Conservation (phyloP, 164 flowering plant genomes). For the Piper longum region DNA sequence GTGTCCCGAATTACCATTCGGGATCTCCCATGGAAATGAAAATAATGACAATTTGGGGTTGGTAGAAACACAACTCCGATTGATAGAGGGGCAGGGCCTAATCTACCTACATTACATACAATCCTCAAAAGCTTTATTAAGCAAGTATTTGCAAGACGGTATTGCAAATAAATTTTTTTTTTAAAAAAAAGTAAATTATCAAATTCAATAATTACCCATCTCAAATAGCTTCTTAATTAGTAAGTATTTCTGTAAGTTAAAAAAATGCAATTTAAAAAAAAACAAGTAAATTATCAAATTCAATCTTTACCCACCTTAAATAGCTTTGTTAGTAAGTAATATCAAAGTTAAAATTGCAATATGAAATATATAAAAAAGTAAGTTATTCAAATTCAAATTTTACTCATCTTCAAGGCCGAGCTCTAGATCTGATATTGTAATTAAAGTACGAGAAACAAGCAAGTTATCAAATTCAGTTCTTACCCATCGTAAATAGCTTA, state of each 20-base stretch:
- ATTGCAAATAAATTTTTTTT: too few relatives aligned
- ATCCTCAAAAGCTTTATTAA: too few relatives aligned
- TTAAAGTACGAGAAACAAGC: not conserved
- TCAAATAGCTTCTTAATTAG: too few relatives aligned
- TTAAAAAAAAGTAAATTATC: too few relatives aligned
- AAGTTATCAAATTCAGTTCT: not conserved
- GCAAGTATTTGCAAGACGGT: too few relatives aligned
- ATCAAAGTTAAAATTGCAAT: not conserved
- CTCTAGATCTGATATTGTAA: too few relatives aligned
- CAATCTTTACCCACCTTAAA: not conserved
- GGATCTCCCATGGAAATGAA: constrained; percentile 68
- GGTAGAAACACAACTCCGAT: constrained; percentile 78
- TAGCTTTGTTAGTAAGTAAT: not conserved
- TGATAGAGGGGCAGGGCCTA: constrained; percentile 75
- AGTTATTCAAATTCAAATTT: too few relatives aligned
- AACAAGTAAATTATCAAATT: not conserved
- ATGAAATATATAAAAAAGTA: too few relatives aligned
- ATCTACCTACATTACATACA: constrained; percentile 46
- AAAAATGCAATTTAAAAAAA: not conserved
- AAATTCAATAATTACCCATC: too few relatives aligned
- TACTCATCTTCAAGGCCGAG: too few relatives aligned
- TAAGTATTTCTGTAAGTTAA: too few relatives aligned
- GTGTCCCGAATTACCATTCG: constrained; percentile 30
- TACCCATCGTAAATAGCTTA: not conserved
- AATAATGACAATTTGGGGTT: constrained; percentile 71